Conservation (phyloP, 148 eudicot species). For the Camellia japonica region DNA sequence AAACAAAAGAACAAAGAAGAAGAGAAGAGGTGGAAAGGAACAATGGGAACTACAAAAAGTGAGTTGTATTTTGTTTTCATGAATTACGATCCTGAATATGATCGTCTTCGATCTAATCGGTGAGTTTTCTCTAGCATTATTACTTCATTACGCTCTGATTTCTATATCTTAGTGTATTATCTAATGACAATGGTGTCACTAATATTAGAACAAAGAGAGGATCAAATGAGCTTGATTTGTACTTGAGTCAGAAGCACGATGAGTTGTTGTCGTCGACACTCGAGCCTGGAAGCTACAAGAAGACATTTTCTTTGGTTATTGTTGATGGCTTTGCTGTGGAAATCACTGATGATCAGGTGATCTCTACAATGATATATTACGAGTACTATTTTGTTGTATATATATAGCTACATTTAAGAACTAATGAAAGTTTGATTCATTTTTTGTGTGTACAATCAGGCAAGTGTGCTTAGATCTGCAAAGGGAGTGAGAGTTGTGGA, state of each 20-base stretch:
- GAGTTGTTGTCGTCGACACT: conserved; percentile 57
- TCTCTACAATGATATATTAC: background rate
- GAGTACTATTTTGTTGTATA: too few relatives aligned
- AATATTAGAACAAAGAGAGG: conserved; percentile 59
- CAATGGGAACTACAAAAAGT: conserved; percentile 40
- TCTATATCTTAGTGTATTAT: background rate
- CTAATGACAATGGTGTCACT: background rate
- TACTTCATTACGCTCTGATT: too few relatives aligned
- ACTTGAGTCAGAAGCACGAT: conserved; percentile 75
- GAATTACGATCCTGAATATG: conserved; percentile 88
- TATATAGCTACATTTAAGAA: too few relatives aligned
- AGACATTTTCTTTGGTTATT: conserved; percentile 70
- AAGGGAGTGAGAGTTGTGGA: conserved; percentile 79
- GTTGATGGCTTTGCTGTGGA: conserved; percentile 83
- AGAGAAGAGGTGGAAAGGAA: background rate
- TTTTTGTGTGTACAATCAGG: conserved; percentile 30
- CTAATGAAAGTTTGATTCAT: too few relatives aligned
- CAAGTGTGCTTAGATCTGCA: conserved; percentile 68
- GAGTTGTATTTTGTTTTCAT: conserved; percentile 75
- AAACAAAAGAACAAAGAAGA: background rate
- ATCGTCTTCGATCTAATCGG: conserved; percentile 71
- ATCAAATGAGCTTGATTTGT: conserved; percentile 57
- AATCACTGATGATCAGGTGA: conserved; percentile 69
- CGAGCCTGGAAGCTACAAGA: conserved; percentile 56
- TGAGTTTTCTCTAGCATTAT: conserved; percentile 10